Evolutionary conservation across 306 rosid genomes (phyloP), one percentile per base, ranked within the genome.

Genomic region (Vigna unguiculata): DNA sequence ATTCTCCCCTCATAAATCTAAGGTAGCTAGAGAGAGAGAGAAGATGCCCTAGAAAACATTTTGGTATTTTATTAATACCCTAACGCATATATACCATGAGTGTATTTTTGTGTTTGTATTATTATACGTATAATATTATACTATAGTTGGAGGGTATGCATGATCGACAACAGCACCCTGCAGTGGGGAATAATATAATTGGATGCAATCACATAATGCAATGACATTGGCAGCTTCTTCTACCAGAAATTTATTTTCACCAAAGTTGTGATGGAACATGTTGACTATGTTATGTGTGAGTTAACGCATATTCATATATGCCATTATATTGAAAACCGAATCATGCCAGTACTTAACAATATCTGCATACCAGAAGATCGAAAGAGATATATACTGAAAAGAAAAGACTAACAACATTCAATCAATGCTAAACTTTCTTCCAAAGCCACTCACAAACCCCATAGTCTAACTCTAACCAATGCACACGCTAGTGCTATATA

Each of bases 21-120:
- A 28, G 32, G 4, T 28, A 28, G 32, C 77, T 48, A 76, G 80
- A 72, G 9, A 48, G 73, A 49, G 32, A 38, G 41, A 59, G 58
- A 62, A 83, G 87, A 86, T 83, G 84, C 82, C 82, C 72, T 72
- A 48, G 78, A 79, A 80, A 84, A 65, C 25, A 28, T 82, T 58
- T 55, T 79, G 64, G 79, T 71, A 80, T 81, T 84, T 82, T 82
- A 79, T 83, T 21, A 58, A 38, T 6, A 72, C 52, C 83, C 80
- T 40, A 71, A 66, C 65, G 69, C 34, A 80, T 74, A 73, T 46
- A n/a, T 17, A 16, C 80, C 67, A 55, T 48, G 11, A 55, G 61
- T 65, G 74, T 80, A 74, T 43, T 54, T 54, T 21, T 49, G 21
- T 49, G 54, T 51, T 7, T 47, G 63, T 38, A 54, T 66, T 25